phyloP scores from a whole-genome alignment of 2,329 filamentous ascomycete genomes.

The Metarhizium anisopliae region DNA sequence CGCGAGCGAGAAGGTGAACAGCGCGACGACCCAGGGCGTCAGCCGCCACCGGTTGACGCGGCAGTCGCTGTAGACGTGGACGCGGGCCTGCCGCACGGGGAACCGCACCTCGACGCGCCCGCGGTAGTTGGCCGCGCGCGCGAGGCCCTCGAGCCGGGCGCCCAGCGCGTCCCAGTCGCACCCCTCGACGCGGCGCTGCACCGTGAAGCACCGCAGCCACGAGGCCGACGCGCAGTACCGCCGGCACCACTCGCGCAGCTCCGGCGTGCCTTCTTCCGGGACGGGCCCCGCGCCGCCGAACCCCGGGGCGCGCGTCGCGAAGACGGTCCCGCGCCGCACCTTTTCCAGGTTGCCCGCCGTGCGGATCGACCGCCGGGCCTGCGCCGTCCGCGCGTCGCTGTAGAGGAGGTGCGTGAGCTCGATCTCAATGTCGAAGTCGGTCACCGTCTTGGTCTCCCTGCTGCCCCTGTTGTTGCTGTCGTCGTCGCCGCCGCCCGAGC shows the following conservation, averaged over 20 bases:
- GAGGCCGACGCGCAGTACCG: constrained; percentile 52
- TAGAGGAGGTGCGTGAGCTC: constrained; percentile 52
- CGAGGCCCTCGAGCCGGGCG: constrained; percentile 42
- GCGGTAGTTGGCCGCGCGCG: constrained; percentile 58
- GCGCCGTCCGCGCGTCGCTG: constrained; percentile 28
- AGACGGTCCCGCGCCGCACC: constrained; percentile 55
- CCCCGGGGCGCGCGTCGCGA: constrained; percentile 41
- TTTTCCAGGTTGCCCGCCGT: constrained; percentile 51
- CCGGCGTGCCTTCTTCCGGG: constrained; percentile 21
- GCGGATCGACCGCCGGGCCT: constrained; percentile 34
- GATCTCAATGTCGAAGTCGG: constrained; percentile 51
- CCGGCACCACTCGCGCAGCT: constrained; percentile 55
- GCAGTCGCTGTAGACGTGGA: constrained; percentile 57
- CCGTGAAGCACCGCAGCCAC: constrained; percentile 45
- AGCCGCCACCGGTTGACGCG: constrained; percentile 56
- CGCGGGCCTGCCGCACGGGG: constrained; percentile 43
- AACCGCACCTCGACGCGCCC: constrained; percentile 52
- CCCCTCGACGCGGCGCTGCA: constrained; percentile 46
- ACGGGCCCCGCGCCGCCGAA: constrained; percentile 20
- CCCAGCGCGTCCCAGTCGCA: constrained; percentile 49
- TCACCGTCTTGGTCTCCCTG: constrained; percentile 19
- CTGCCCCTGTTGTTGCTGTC: constrained; percentile 35
- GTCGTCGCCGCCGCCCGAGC: constrained; percentile 19
- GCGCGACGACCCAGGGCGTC: constrained; percentile 51
- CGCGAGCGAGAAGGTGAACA: constrained; percentile 58